Evolutionary conservation across 345 rosid genomes (phyloP).

Genomic region (Pistacia integerrima): DNA sequence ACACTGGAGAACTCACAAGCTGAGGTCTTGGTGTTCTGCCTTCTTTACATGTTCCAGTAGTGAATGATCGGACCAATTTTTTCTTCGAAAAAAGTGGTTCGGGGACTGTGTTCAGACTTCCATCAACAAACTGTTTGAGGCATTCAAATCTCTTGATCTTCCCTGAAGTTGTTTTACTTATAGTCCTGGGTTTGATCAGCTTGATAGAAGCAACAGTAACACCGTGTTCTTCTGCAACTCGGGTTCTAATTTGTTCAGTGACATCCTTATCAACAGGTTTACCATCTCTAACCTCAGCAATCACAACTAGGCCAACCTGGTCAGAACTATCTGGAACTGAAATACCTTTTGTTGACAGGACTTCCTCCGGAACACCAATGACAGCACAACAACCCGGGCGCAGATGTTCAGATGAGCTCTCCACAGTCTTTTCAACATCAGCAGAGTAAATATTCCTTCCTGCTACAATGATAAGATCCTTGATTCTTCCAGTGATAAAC

Average conservation of each 20-base stretch:
- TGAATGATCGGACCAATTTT: constrained; percentile 40
- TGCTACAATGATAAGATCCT: constrained; percentile 71
- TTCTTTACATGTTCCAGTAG: constrained; percentile 50
- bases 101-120: constrained; percentile 43
- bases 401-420: constrained; percentile 51
- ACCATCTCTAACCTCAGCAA: constrained; percentile 66
- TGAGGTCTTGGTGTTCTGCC: constrained; percentile 49
- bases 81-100: constrained; percentile 42
- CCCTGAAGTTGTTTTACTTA: constrained; percentile 69
- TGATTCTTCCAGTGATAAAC: constrained; percentile 74
- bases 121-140: constrained; percentile 58
- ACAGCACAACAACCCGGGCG: constrained; percentile 79
- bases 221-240: constrained; percentile 66
- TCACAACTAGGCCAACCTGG: constrained; percentile 64
- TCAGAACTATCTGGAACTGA: constrained; percentile 57
- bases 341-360: constrained; percentile 58
- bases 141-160: constrained; percentile 79
- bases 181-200: constrained; percentile 63
- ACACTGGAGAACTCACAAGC: constrained; percentile 28
- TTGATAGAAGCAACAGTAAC: constrained; percentile 50
- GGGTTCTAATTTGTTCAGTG: constrained; percentile 40
- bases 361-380: constrained; percentile 67
- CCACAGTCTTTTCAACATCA: constrained; percentile 73
- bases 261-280: constrained; percentile 43
- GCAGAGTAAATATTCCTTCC: constrained; percentile 73